Evolutionary conservation across 2,329 filamentous ascomycete genomes (phyloP).

Genomic region (Scleromitrula shiraiana): DNA sequence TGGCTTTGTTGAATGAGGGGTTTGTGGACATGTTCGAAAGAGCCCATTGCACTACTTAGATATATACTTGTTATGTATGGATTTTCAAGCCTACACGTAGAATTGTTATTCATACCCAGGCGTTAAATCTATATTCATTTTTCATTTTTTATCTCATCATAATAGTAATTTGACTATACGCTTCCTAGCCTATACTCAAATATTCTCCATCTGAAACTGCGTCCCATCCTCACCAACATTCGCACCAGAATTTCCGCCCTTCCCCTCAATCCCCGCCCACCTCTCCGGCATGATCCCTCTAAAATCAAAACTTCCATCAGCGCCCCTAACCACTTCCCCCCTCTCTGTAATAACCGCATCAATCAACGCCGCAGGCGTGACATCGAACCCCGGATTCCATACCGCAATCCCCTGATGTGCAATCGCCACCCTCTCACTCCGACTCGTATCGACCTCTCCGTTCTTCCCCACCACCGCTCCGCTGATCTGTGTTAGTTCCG

Average conservation of each 20-base stretch:
- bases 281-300: conserved; percentile 46
- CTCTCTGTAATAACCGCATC: conserved; percentile 92
- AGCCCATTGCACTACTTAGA: too few species aligned
- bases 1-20: too few species aligned
- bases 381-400: conserved; percentile 97
- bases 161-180: background rate
- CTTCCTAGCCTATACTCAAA: background rate
- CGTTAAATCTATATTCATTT: too few species aligned
- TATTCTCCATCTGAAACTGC: conserved; percentile 12
- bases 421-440: conserved; percentile 67
- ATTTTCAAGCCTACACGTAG: too few species aligned
- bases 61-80: too few species aligned
- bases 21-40: too few species aligned
- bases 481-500: conserved; percentile 78
- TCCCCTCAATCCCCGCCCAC: conserved; percentile 33
- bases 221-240: conserved; percentile 8
- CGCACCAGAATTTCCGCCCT: background rate
- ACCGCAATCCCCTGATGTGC: conserved; percentile 71
- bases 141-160: background rate
- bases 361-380: conserved; percentile 81
- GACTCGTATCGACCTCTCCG: conserved; percentile 53
- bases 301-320: conserved; percentile 62
- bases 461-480: conserved; percentile 63
- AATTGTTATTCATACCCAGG: too few species aligned
- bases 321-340: conserved; percentile 73